phyloP scores from a whole-genome alignment of 2,329 filamentous ascomycete species.

The Hypoxylon sp. region DNA sequence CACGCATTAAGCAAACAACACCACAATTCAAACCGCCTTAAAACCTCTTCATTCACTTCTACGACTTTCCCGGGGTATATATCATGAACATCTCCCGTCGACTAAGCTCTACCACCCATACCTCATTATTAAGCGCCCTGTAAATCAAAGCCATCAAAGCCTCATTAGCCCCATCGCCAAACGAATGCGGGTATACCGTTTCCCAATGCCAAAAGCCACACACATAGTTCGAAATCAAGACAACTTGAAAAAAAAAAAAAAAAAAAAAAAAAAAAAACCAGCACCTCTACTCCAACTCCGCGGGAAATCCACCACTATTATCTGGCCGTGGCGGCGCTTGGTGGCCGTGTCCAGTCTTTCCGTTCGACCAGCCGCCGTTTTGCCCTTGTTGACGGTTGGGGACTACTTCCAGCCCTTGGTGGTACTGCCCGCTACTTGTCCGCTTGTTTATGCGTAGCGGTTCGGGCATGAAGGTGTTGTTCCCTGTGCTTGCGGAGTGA shows the following conservation, averaged over 20 bases:
- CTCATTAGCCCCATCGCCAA: constrained; percentile 10
- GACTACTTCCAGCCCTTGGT: not conserved
- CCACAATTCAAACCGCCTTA: constrained; percentile 1
- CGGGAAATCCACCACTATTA: constrained; percentile 17
- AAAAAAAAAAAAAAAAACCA: no score
- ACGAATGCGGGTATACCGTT: constrained; percentile 12
- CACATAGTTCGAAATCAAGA: not conserved
- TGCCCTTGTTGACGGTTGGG: constrained; percentile 7
- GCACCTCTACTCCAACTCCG: constrained; percentile 36
- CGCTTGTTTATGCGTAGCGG: constrained; percentile 38
- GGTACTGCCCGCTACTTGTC: constrained; percentile 23
- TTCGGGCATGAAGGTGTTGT: constrained; percentile 27
- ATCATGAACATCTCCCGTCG: not conserved
- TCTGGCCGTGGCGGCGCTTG: constrained; percentile 4
- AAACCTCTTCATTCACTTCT: constrained; percentile 3
- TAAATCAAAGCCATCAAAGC: constrained; percentile 6
- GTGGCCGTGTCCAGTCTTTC: constrained; percentile 7
- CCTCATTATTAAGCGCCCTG: not conserved
- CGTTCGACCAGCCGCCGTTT: constrained; percentile 12
- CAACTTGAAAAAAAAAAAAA: not conserved
- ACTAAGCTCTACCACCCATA: not conserved
- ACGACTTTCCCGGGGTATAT: constrained; percentile 33
- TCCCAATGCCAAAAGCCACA: constrained; percentile 5
- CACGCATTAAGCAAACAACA: not conserved
- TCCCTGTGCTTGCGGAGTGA: not conserved